phyloP scores from a whole-genome alignment of 2,329 filamentous ascomycete genomes.

The Xylariales sp. region DNA sequence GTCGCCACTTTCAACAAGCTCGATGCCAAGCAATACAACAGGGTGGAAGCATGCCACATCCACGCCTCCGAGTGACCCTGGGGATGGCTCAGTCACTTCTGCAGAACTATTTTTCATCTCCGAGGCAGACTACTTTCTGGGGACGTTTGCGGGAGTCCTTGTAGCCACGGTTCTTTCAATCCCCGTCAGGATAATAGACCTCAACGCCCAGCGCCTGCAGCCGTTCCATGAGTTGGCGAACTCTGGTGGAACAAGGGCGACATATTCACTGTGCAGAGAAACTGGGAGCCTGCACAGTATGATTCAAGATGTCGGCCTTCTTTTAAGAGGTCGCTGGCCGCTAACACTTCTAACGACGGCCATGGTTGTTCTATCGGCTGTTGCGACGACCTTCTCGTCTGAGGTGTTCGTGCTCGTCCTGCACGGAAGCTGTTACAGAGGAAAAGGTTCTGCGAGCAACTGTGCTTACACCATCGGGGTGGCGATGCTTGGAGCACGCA shows the following conservation, averaged over 20 bases:
- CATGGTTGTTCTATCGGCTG: slow-evolving; percentile 47
- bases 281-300: slow-evolving; percentile 52
- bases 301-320: slow-evolving; percentile 46
- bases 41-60: slow-evolving; percentile 19
- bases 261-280: slow-evolving; percentile 53
- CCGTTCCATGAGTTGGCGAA: slow-evolving; percentile 55
- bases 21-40: slow-evolving; percentile 18
- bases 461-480: slow-evolving; percentile 52
- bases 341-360: slow-evolving; percentile 51
- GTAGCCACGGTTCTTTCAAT: slow-evolving; percentile 37
- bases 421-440: slow-evolving; percentile 49
- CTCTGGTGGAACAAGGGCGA: slow-evolving; percentile 50
- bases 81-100: slow-evolving; percentile 4
- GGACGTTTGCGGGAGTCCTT: slow-evolving; percentile 34
- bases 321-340: slow-evolving; percentile 49
- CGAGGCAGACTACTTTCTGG: slow-evolving; percentile 31
- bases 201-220: slow-evolving; percentile 33
- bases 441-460: slow-evolving; percentile 39
- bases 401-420: slow-evolving; percentile 53
- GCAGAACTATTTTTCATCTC: slow-evolving; percentile 25
- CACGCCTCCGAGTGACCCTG: slow-evolving; percentile 12
- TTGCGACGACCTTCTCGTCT: slow-evolving; percentile 51
- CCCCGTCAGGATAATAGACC: slow-evolving; percentile 35
- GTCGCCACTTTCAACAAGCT: slow-evolving; percentile 18
- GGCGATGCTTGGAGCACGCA: slow-evolving; percentile 28